These are phyloP conservation scores for Fusarium sp. DNA, from an alignment of 2,329 filamentous ascomycete species.

Conservation along the genomic window DNA sequence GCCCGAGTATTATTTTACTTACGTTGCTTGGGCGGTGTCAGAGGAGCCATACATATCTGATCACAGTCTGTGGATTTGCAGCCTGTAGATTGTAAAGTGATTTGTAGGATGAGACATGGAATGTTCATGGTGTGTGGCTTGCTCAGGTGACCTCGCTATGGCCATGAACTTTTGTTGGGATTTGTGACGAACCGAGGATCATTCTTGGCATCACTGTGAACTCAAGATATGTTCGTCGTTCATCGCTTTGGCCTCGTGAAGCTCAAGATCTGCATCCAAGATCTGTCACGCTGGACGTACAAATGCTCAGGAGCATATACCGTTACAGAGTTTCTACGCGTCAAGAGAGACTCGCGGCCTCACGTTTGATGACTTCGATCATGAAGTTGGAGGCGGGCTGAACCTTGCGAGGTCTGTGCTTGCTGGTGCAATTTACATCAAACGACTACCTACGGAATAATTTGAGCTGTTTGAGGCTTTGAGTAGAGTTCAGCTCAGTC, in stretches of 20 bases:
- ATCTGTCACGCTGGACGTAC: background rate
- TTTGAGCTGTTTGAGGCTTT: background rate
- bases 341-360: background rate
- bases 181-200: background rate
- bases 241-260: too few relatives aligned
- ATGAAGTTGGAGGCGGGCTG: background rate
- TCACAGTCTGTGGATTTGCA: background rate
- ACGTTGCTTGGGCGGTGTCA: conserved; percentile 55
- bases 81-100: conserved; percentile 12
- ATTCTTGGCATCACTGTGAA: background rate
- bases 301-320: too few relatives aligned
- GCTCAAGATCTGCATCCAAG: background rate
- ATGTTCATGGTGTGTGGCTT: conserved; percentile 1
- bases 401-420: background rate
- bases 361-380: background rate
- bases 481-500: background rate
- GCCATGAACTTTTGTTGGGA: conserved; percentile 14
- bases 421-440: background rate
- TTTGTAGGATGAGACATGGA: background rate
- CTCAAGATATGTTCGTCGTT: too few relatives aligned
- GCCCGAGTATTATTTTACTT: conserved; percentile 58
- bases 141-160: conserved; percentile 11
- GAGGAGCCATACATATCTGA: conserved; percentile 52
- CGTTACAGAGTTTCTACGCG: too few relatives aligned
- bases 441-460: background rate